A percentile compares a stretch with the other conserved stretches of the same genome.
These are phyloP conservation scores for Jatropha multifida DNA, from an alignment of 441 rosid genomes.

Conservation along the genomic window DNA sequence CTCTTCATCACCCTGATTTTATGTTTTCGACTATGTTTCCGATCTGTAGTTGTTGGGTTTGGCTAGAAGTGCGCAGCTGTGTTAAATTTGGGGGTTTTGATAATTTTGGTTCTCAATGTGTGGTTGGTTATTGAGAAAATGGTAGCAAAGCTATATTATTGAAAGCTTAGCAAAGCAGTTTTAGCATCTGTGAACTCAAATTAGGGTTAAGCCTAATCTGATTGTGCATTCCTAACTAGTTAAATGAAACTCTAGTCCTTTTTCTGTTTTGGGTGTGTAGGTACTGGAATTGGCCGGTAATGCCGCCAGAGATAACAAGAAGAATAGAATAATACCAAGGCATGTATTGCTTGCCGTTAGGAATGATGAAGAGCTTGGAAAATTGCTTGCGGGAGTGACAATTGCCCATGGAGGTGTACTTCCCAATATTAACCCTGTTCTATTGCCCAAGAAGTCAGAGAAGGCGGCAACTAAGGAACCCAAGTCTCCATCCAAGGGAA, in stretches of 20 bases:
- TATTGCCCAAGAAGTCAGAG: constrained; percentile 22
- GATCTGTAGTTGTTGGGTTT: neutral
- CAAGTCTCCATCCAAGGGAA: constrained; percentile 25
- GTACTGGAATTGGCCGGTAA: constrained; percentile 21
- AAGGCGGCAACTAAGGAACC: constrained; percentile 19
- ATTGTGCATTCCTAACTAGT: neutral
- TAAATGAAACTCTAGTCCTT: neutral
- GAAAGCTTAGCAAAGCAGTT: too few relatives aligned
- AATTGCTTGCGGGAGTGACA: constrained; percentile 22
- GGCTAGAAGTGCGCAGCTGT: neutral
- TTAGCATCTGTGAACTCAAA: neutral
- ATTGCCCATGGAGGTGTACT: constrained; percentile 30
- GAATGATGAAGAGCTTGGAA: constrained; percentile 27
- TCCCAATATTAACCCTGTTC: constrained; percentile 25
- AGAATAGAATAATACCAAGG: constrained; percentile 20
- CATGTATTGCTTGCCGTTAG: constrained; percentile 25
- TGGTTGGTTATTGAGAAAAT: constrained; percentile 20
- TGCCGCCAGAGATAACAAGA: constrained; percentile 23
- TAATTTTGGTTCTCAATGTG: neutral
- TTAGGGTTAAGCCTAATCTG: neutral
- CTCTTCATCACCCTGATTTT: neutral
- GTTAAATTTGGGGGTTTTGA: neutral
- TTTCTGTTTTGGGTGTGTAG: neutral
- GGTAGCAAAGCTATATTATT: neutral
- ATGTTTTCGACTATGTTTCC: neutral